Evolutionary conservation across 345 rosid genomes (phyloP).

Genomic region (Crucihimalaya himalaica): DNA sequence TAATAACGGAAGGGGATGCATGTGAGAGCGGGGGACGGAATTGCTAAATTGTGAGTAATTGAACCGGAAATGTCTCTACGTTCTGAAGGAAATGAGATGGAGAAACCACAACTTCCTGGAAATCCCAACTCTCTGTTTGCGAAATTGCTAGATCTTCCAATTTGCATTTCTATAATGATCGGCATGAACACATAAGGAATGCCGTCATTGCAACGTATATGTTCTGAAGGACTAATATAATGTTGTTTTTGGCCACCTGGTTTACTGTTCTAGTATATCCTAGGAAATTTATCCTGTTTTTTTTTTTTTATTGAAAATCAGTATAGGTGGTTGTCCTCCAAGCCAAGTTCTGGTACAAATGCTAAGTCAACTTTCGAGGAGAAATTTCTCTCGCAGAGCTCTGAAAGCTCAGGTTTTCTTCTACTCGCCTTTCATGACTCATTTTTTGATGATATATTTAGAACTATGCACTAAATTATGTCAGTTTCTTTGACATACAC

Average conservation of each 20-base stretch:
- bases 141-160: background rate
- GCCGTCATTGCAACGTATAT: constrained; percentile 13
- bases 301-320: constrained; percentile 47
- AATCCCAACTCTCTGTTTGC: background rate
- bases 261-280: background rate
- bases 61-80: constrained; percentile 10
- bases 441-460: constrained; percentile 5
- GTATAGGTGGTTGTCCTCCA: constrained; percentile 99
- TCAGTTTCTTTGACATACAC: constrained; percentile 3
- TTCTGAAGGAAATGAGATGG: constrained; percentile 24
- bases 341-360: constrained; percentile 60
- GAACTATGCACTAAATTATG: background rate
- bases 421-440: constrained; percentile 2
- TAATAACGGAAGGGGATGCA: background rate
- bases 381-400: constrained; percentile 90
- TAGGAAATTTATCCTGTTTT: constrained; percentile 27
- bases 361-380: constrained; percentile 88
- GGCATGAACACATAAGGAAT: constrained; percentile 14
- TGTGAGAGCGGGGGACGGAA: constrained; percentile 10
- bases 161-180: background rate
- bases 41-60: constrained; percentile 2
- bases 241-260: constrained; percentile 16
- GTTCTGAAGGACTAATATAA: constrained; percentile 6
- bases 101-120: background rate
- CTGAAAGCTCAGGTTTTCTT: constrained; percentile 87